A percentile compares a stretch with the other conserved stretches of the same genome.
Conservation (phyloP, 495 filamentous ascomycete species). For the Neurospora africana region DNA sequence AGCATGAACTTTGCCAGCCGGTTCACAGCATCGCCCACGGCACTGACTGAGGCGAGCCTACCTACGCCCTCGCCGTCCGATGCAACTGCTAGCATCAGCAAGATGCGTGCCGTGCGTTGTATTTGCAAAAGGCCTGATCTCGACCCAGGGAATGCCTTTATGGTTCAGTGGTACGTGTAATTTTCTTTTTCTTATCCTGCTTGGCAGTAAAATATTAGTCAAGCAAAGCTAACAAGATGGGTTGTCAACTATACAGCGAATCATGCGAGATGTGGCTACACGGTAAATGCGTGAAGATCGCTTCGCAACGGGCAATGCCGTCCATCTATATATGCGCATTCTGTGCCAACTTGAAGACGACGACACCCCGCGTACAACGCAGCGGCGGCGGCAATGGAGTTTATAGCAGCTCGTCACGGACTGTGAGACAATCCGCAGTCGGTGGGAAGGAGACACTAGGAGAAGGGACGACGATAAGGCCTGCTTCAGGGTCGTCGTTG, state of each 20-base stretch:
- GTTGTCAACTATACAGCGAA: slow-evolving; percentile 41
- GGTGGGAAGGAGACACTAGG: background rate
- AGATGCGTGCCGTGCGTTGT: slow-evolving; percentile 56
- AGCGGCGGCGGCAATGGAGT: slow-evolving; percentile 10
- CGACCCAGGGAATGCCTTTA: slow-evolving; percentile 48
- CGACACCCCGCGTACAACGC: background rate
- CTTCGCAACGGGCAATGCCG: slow-evolving; percentile 50
- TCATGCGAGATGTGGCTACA: slow-evolving; percentile 84
- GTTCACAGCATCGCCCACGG: slow-evolving; percentile 48
- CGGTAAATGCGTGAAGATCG: slow-evolving; percentile 61
- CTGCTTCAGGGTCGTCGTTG: background rate
- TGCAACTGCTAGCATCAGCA: slow-evolving; percentile 11
- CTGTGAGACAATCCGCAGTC: background rate
- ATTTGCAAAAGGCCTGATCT: slow-evolving; percentile 48
- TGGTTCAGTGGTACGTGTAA: slow-evolving; percentile 70
- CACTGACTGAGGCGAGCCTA: slow-evolving; percentile 54
- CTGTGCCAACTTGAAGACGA: slow-evolving; percentile 44
- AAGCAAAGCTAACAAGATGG: slow-evolving; percentile 5
- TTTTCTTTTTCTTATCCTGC: background rate
- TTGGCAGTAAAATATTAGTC: background rate
- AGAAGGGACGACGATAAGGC: background rate
- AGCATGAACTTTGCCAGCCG: slow-evolving; percentile 12
- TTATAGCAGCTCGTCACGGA: background rate
- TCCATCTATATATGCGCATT: slow-evolving; percentile 72
- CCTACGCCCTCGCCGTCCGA: slow-evolving; percentile 53